Conservation (phyloP, 148 eudicot species). For the Camellia sinensis region DNA sequence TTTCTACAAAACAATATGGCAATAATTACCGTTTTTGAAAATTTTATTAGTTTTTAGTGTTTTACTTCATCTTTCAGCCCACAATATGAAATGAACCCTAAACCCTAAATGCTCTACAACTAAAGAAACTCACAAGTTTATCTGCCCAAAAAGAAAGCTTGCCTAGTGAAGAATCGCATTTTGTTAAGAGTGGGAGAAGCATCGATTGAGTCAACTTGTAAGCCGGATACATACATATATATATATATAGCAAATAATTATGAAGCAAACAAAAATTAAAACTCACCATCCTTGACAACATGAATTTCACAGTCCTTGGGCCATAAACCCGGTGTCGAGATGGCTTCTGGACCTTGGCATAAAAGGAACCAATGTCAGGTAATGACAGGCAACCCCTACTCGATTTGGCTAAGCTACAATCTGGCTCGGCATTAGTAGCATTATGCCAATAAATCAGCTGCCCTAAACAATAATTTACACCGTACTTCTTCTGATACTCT, state of each 20-base stretch:
- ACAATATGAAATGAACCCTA: background rate
- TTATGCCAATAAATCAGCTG: constrained; percentile 90
- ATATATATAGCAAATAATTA: background rate
- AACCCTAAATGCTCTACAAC: too few species aligned
- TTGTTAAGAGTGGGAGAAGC: background rate
- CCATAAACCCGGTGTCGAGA: constrained; percentile 77
- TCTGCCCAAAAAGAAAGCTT: background rate
- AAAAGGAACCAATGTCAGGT: constrained; percentile 84
- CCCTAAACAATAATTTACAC: constrained; percentile 89
- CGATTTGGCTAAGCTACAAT: constrained; percentile 56
- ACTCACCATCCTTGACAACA: constrained; percentile 86
- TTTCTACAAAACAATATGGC: too few species aligned
- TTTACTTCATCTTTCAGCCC: background rate
- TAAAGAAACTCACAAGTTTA: background rate
- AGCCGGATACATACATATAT: background rate
- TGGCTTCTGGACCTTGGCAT: constrained; percentile 79
- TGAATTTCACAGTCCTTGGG: constrained; percentile 65
- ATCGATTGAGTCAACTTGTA: background rate
- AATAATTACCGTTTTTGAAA: too few species aligned
- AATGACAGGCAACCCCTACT: constrained; percentile 87
- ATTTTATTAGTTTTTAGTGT: background rate
- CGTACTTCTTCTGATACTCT: constrained; percentile 84
- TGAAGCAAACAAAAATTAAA: background rate
- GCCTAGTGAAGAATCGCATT: background rate
- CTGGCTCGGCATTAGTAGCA: constrained; percentile 79